phyloP scores from a whole-genome alignment of 108 stramenopile genomes.

The Parietichytrium sp. region DNA sequence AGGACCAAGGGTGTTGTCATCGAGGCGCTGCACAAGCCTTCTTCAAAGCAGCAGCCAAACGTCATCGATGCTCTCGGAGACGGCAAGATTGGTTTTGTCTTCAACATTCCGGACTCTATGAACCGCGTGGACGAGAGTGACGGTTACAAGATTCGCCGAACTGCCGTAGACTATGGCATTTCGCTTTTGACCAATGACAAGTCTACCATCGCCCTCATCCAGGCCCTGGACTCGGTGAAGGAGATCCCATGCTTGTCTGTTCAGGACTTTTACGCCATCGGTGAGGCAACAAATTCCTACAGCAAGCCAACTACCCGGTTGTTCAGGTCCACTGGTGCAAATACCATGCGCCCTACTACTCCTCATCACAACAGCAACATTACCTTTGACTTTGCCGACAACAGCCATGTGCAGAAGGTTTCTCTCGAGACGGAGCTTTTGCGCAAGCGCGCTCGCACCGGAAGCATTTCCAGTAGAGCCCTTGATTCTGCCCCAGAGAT shows the following conservation, averaged over 20 bases:
- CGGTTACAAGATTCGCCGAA: slow-evolving; percentile 60
- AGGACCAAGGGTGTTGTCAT: slow-evolving; percentile 39
- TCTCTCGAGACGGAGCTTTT: neutral
- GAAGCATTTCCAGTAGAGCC: neutral
- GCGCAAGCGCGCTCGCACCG: neutral
- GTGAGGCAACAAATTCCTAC: slow-evolving; percentile 7
- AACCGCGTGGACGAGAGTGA: slow-evolving; percentile 44
- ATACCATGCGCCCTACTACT: neutral
- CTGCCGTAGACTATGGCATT: slow-evolving; percentile 64
- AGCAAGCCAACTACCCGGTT: slow-evolving; percentile 31
- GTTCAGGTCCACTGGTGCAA: neutral
- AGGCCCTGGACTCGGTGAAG: slow-evolving; percentile 46
- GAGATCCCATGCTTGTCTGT: slow-evolving; percentile 23
- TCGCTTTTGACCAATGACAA: slow-evolving; percentile 63
- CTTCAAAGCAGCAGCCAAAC: neutral
- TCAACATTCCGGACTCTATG: slow-evolving; percentile 62
- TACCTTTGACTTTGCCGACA: slow-evolving; percentile 31
- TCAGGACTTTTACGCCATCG: slow-evolving; percentile 31
- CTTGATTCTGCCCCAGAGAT: slow-evolving; percentile 14
- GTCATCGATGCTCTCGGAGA: slow-evolving; percentile 9
- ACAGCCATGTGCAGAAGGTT: slow-evolving; percentile 24
- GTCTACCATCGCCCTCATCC: slow-evolving; percentile 56
- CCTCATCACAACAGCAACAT: neutral
- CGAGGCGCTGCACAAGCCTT: slow-evolving; percentile 17
- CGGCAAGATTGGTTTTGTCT: slow-evolving; percentile 55